A percentile compares a stretch with the other conserved stretches of the same genome.
Evolutionary conservation across 176 grass and related monocot genomes (phyloP).

Genomic region (Otatea glauca): DNA sequence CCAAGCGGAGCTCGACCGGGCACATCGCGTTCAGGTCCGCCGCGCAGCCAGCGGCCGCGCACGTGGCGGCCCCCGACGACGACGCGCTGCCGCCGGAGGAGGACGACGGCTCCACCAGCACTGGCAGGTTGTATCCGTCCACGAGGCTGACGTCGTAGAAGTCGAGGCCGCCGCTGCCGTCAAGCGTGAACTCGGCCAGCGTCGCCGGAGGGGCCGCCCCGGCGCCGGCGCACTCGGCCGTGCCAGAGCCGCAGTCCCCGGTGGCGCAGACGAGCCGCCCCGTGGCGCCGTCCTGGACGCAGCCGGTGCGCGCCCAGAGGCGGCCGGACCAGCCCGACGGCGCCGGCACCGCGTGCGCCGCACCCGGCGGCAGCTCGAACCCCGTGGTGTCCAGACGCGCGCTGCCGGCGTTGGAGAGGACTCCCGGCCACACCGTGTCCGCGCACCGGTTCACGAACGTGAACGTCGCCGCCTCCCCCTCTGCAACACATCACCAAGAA

Average conservation of each 20-base stretch:
- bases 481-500: conserved; percentile 38
- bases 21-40: conserved; percentile 83
- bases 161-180: conserved; percentile 56
- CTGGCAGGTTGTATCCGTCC: conserved; percentile 86
- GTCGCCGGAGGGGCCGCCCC: conserved; percentile 78
- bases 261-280: conserved; percentile 65
- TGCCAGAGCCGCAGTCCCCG: conserved; percentile 80
- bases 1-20: conserved; percentile 66
- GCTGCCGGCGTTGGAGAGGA: conserved; percentile 75
- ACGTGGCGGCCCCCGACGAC: conserved; percentile 13
- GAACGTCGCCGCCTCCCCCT: conserved; percentile 61
- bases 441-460: conserved; percentile 82
- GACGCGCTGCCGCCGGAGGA: not conserved
- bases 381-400: conserved; percentile 66
- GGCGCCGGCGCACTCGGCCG: conserved; percentile 70
- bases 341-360: conserved; percentile 50
- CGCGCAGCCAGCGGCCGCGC: conserved; percentile 75
- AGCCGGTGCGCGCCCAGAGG: conserved; percentile 82
- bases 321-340: conserved; percentile 86
- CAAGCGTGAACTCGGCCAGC: conserved; percentile 95
- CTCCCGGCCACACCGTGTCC: conserved; percentile 70
- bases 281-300: conserved; percentile 44
- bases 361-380: conserved; percentile 69
- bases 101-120: conserved; percentile 62
- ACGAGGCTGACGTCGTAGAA: conserved; percentile 99